phyloP scores from a whole-genome alignment of 495 filamentous ascomycete species.

The Aspergillus affinis region DNA sequence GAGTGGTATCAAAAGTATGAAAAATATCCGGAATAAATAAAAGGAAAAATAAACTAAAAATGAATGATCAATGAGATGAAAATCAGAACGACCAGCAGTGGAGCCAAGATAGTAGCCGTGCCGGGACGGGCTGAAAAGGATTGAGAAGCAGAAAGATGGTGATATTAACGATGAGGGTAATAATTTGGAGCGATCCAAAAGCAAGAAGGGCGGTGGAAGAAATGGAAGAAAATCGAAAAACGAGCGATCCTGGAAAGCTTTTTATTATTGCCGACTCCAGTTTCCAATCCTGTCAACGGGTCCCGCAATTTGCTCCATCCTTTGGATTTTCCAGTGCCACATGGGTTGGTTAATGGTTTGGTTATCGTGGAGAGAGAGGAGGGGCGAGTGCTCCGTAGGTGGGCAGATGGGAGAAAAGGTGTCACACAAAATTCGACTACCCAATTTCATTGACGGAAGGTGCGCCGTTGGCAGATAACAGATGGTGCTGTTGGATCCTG shows the following conservation, averaged over 20 bases:
- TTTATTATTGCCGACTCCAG: conserved; percentile 3
- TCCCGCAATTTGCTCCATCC: conserved; percentile 12
- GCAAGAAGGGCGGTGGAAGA: no score
- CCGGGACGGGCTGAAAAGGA: conserved; percentile 9
- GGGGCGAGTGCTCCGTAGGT: neutral
- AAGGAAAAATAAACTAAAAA: conserved; percentile 11
- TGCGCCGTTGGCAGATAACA: conserved; percentile 4
- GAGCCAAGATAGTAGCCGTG: conserved; percentile 12
- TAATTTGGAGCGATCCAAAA: neutral
- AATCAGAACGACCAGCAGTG: conserved; percentile 16
- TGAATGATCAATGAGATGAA: neutral
- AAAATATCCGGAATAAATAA: conserved; percentile 1
- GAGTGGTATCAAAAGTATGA: no score
- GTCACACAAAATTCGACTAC: no score
- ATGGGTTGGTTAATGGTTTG: conserved; percentile 10
- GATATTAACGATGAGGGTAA: neutral
- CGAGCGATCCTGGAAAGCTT: neutral
- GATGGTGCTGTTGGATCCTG: conserved; percentile 5
- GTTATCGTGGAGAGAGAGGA: conserved; percentile 1
- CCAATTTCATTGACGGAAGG: conserved; percentile 2
- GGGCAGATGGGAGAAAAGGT: no score
- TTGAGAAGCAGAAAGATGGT: conserved; percentile 4
- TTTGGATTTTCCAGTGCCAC: conserved; percentile 13
- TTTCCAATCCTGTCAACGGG: conserved; percentile 5
- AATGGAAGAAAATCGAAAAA: neutral